Evolutionary conservation across 2,329 filamentous ascomycete species (phyloP), one percentile per base, ranked within the genome.

Genomic region (Coleophoma eucalyptorum): DNA sequence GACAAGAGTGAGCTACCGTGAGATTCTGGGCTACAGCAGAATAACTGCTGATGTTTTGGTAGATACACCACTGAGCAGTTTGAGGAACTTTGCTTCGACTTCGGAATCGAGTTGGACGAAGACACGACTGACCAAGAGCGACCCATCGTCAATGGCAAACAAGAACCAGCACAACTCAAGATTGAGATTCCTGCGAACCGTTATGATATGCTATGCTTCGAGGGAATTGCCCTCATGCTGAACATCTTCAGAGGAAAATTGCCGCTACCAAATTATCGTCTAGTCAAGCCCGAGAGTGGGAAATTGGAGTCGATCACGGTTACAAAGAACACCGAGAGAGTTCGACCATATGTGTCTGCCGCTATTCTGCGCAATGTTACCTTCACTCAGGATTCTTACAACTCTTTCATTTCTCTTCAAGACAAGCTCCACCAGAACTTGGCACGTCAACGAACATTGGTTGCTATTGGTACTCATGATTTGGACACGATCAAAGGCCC

Each of bases 381-480:
- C 65, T 97, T 99, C 78, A 92, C 89, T 61, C 80, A 94, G 74
- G 89, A 86, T 60, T 81, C 88, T 59, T 99, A 99, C 70, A 90
- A 96, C 62, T 97, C 91, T 65, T 99, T 99, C 87, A 99, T 99
- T 67, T 83, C 87, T 50, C 80, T 99, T 44, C 94, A 99, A 75
- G 95, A 99, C 74, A 99, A 99, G 76, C 82, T 99, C 44, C 94
- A 99, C 75, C 88, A 93, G 69, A 99, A 99, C 67, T 76, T 99
- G 58, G 95, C 94, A 45, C 84, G 94, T 55, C 89, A 97, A 71
- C 79, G 94, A 63, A 97, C 93, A 1, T 75, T 99, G 43, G 93
- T 97, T n/a, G 89, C 93, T 19, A 97, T 99, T 66, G 94, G 94
- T 61, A 99, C 94, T 3, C 94, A 99, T 71, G 93, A 99, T 68